Percentiles rank a stretch among this genome's conserved stretches.
phyloP scores from a whole-genome alignment of 495 filamentous ascomycete genomes.

The Annulohypoxylon moriforme region DNA sequence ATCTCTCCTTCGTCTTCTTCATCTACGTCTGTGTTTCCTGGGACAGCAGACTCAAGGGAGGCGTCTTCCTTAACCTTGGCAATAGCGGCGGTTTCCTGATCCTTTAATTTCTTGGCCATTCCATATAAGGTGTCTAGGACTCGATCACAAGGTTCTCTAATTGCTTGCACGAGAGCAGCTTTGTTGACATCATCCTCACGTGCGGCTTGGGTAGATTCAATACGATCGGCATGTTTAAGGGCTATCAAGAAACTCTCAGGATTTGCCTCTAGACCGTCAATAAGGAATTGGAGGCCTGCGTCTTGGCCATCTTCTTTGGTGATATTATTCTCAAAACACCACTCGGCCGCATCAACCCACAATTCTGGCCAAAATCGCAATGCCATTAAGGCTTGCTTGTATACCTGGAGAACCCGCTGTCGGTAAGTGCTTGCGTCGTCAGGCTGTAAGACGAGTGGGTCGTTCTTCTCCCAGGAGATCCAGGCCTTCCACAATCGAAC shows the following conservation, averaged over 20 bases:
- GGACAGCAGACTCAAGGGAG: slow-evolving; percentile 48
- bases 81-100: slow-evolving; percentile 76
- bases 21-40: slow-evolving; percentile 62
- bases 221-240: slow-evolving; percentile 86
- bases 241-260: slow-evolving; percentile 92
- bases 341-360: slow-evolving; percentile 95
- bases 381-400: slow-evolving; percentile 94
- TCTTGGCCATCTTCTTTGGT: slow-evolving; percentile 73
- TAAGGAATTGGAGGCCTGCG: slow-evolving; percentile 71
- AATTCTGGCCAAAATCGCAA: slow-evolving; percentile 92
- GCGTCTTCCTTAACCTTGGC: slow-evolving; percentile 74
- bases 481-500: slow-evolving; percentile 93
- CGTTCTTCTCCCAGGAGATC: slow-evolving; percentile 93
- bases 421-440: slow-evolving; percentile 80
- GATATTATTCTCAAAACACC: slow-evolving; percentile 82
- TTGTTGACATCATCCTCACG: slow-evolving; percentile 78
- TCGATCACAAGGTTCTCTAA: slow-evolving; percentile 84
- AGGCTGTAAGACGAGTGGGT: slow-evolving; percentile 83
- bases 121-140: slow-evolving; percentile 86
- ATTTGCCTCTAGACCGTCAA: slow-evolving; percentile 85
- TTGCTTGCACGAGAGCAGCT: slow-evolving; percentile 74
- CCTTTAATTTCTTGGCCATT: slow-evolving; percentile 76
- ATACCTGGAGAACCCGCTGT: slow-evolving; percentile 84
- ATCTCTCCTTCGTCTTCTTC: slow-evolving; percentile 73
- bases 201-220: slow-evolving; percentile 76